Percentiles rank a stretch among this genome's conserved stretches.
These are phyloP conservation scores for Stagonosporopsis cucurbitacearum DNA, from an alignment of 2,329 filamentous ascomycete species.

Conservation along the genomic window DNA sequence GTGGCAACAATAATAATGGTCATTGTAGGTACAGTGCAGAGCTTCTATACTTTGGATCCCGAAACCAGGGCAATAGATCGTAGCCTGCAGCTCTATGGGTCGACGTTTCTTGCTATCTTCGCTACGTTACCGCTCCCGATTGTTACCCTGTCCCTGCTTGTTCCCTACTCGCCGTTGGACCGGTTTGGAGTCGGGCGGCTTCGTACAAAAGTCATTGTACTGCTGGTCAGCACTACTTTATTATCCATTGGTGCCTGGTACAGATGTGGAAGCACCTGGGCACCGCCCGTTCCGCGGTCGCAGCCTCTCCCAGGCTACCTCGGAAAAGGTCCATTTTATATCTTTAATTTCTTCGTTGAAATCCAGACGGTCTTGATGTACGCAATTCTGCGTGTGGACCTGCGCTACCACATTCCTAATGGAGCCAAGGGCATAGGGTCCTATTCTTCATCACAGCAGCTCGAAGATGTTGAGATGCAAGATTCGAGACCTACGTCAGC, in stretches of 20 bases:
- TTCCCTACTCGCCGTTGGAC: constrained; percentile 52
- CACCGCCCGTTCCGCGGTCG: constrained; percentile 55
- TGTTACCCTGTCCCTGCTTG: constrained; percentile 55
- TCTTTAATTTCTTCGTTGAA: constrained; percentile 79
- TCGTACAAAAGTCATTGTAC: constrained; percentile 69
- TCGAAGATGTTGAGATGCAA: constrained; percentile 28
- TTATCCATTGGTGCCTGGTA: constrained; percentile 74
- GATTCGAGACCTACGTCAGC: constrained; percentile 23
- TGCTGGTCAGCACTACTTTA: constrained; percentile 65
- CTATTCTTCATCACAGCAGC: constrained; percentile 21
- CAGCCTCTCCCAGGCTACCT: constrained; percentile 71
- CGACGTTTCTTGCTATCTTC: constrained; percentile 67
- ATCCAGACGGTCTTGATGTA: constrained; percentile 72
- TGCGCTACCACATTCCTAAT: constrained; percentile 76
- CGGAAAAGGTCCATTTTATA: constrained; percentile 75
- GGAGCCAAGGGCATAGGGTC: constrained; percentile 62
- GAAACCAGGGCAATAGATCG: constrained; percentile 61
- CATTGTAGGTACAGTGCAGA: constrained; percentile 68
- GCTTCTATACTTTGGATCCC: constrained; percentile 68
- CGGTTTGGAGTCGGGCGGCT: constrained; percentile 74
- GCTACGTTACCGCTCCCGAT: constrained; percentile 72
- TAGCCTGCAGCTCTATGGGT: constrained; percentile 68
- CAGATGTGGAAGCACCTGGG: constrained; percentile 66
- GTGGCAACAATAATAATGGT: constrained; percentile 68
- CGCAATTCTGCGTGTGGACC: constrained; percentile 72